phyloP scores from a whole-genome alignment of 1,284 basidiomycete species.

The Flammula alnicola region DNA sequence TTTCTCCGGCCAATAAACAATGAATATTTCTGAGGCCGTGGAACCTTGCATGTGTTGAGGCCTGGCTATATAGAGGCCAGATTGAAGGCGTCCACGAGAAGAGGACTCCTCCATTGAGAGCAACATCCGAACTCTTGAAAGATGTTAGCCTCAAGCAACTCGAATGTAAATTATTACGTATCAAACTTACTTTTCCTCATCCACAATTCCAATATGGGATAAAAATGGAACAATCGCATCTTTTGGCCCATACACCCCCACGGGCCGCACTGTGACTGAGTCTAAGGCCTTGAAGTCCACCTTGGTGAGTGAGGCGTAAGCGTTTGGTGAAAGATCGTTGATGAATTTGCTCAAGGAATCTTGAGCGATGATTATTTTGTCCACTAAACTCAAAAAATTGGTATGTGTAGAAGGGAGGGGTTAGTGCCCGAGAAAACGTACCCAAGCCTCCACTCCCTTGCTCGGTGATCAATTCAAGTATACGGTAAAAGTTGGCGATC shows the following conservation, averaged over 20 bases:
- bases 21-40: constrained; percentile 38
- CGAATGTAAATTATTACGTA: background rate
- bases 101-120: background rate
- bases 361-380: constrained; percentile 63
- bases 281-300: constrained; percentile 58
- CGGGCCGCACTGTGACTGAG: constrained; percentile 44
- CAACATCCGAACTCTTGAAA: background rate
- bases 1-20: constrained; percentile 67
- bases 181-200: constrained; percentile 37
- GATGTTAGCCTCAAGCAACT: background rate
- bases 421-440: too few species aligned
- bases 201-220: constrained; percentile 35
- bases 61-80: constrained; percentile 15
- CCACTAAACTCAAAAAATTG: too few species aligned
- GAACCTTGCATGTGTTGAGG: constrained; percentile 11
- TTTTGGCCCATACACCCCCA: constrained; percentile 62
- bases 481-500: constrained; percentile 43
- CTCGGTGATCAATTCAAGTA: constrained; percentile 57
- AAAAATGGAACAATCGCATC: constrained; percentile 52
- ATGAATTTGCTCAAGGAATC: constrained; percentile 48
- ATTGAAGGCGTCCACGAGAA: background rate
- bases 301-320: constrained; percentile 54
- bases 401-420: too few species aligned
- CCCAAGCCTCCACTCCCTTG: constrained; percentile 54
- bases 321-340: constrained; percentile 49